These are phyloP conservation scores for Penicillium glabrum DNA, from an alignment of 2,329 filamentous ascomycete genomes.

Conservation along the genomic window DNA sequence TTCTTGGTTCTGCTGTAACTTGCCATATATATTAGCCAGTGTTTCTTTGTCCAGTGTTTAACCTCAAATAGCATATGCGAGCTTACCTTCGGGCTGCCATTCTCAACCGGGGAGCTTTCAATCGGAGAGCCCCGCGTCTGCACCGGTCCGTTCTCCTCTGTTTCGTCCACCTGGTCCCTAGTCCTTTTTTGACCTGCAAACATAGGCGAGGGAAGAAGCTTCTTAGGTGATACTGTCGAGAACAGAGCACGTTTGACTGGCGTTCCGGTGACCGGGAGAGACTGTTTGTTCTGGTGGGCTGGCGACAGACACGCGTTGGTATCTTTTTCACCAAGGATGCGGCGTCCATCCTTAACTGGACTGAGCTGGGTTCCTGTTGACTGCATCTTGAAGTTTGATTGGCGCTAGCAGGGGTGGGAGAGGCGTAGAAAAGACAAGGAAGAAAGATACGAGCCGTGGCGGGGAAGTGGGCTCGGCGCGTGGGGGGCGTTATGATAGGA, in stretches of 20 bases:
- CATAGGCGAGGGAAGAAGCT: conserved; percentile 32
- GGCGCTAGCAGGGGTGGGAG: neutral
- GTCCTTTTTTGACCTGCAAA: conserved; percentile 43
- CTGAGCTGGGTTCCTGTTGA: conserved; percentile 26
- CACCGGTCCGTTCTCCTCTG: conserved; percentile 19
- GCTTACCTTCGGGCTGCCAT: conserved; percentile 21
- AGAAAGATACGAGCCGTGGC: conserved; percentile 6
- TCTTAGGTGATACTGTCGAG: conserved; percentile 27
- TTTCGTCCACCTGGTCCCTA: conserved; percentile 39
- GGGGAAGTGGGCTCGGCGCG: conserved; percentile 7
- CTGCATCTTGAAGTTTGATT: conserved; percentile 20
- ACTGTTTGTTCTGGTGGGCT: conserved; percentile 21
- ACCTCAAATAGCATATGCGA: neutral
- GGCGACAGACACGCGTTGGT: conserved; percentile 43
- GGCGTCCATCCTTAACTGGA: conserved; percentile 38
- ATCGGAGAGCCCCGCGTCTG: conserved; percentile 17
- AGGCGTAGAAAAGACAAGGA: neutral
- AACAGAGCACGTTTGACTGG: conserved; percentile 29
- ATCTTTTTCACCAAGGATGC: conserved; percentile 42
- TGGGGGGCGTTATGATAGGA: conserved; percentile 5
- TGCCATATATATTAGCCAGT: conserved; percentile 8
- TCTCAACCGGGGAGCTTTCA: conserved; percentile 11
- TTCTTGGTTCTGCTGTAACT: conserved; percentile 14
- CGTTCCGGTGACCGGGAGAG: conserved; percentile 21
- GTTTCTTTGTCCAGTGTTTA: neutral